Conservation (phyloP, 306 rosid species). For the Lithocarpus polystachyus region DNA sequence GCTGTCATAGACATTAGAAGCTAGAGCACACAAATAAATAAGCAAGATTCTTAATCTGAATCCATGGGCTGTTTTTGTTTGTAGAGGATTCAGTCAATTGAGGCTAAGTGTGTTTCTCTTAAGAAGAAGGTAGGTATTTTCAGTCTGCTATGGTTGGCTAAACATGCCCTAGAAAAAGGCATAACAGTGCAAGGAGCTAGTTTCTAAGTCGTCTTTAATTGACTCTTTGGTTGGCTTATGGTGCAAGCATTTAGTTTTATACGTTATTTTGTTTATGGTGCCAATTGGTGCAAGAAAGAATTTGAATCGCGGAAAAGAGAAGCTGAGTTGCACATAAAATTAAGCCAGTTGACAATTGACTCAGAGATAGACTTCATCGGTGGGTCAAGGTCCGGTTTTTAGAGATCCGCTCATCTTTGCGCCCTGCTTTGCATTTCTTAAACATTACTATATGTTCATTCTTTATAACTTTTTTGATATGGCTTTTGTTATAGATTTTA, state of each 20-base stretch:
- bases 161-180: neutral
- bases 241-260: constrained; percentile 1
- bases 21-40: too few species aligned
- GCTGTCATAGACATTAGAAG: too few species aligned
- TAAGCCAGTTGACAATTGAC: constrained; percentile 29
- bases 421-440: too few species aligned
- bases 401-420: too few species aligned
- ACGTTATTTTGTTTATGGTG: constrained; percentile 34
- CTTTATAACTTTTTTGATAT: too few species aligned
- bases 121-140: constrained; percentile 55
- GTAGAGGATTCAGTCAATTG: constrained; percentile 62
- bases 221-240: constrained; percentile 12
- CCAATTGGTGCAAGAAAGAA: constrained; percentile 46
- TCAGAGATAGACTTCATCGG: too few species aligned
- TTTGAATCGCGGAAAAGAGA: constrained; percentile 5
- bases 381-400: too few species aligned
- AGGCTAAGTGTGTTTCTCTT: constrained; percentile 58
- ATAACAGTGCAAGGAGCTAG: constrained; percentile 7
- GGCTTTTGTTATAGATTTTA: too few species aligned
- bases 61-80: constrained; percentile 1
- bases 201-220: neutral
- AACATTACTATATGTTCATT: too few species aligned
- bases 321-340: constrained; percentile 43
- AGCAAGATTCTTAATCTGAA: neutral
- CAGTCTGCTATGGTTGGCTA: neutral